Evolutionary conservation across 352 stramenopile genomes (phyloP).

Genomic region (Phytophthora citricola): DNA sequence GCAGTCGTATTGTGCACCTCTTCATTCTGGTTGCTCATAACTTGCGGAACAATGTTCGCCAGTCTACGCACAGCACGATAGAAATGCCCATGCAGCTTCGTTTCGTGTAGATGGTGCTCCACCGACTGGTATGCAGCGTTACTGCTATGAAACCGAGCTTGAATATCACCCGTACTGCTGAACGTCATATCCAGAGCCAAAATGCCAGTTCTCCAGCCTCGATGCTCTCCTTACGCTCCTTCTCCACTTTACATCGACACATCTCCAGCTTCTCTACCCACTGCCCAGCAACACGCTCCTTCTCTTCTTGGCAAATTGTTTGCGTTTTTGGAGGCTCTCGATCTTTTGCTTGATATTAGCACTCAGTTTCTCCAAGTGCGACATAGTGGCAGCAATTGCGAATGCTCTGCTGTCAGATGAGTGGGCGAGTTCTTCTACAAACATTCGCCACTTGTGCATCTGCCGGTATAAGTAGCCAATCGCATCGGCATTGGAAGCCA

Average conservation of each 20-base stretch:
- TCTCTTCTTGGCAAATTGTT: neutral
- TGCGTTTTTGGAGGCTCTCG: neutral
- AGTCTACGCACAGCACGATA: constrained; percentile 5
- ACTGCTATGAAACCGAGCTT: constrained; percentile 1
- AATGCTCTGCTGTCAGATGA: neutral
- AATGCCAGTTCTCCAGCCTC: constrained; percentile 1
- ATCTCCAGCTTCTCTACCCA: constrained; percentile 7
- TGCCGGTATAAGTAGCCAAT: constrained; percentile 1
- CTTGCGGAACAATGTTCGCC: neutral
- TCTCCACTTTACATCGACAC: constrained; percentile 3
- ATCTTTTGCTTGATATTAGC: constrained; percentile 4
- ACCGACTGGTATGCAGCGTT: constrained; percentile 1
- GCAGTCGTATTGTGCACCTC: neutral
- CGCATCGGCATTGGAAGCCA: neutral
- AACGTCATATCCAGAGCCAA: constrained; percentile 18
- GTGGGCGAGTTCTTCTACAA: constrained; percentile 2
- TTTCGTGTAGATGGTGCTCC: constrained; percentile 6
- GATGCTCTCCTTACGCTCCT: neutral
- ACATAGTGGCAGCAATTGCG: constrained; percentile 11
- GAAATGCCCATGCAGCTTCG: constrained; percentile 14
- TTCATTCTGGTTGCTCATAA: neutral
- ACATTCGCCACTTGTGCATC: constrained; percentile 25
- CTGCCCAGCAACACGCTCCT: constrained; percentile 5
- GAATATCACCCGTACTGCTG: constrained; percentile 4
- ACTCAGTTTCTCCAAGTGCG: constrained; percentile 12